Base-by-base conservation (phyloP, 202 grass and related monocot species). In the Setaria viridis region DNA sequence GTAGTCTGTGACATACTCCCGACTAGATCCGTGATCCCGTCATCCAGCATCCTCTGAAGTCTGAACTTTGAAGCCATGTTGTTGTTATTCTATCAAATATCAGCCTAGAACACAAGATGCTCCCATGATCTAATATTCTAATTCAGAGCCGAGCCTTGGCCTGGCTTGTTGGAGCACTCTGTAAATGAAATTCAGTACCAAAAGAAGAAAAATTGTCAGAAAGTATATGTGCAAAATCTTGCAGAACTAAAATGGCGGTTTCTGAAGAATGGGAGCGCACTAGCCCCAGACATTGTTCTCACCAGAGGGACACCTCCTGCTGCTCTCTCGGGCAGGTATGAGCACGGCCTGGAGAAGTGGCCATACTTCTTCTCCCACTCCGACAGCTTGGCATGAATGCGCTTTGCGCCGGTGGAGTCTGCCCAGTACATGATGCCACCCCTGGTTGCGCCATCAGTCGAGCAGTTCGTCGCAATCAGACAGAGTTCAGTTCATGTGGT, bases 351-450 rank as follows among this genome's bases (percentile, higher is more conserved):
- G 81, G 95, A 98, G 86, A 92, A 91, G 48, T 81, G 35, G 2
- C 93, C 91, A 19, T 90, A 92, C 56, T 34, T 80, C 63, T 94
- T 94, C 12, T 91, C 69, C 95, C 96, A 95, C 70, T 80, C 82
- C 70, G 87, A 68, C 82, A 98, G 79, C 78, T 85, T 98, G 50
- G 46, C 85, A 82, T 91, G 86, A 45, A 95, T 85, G 75, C 89
- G 87, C 57, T 98, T 92, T 54, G 91, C 88, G 41, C 93, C 93
- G 4, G 95, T 88, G 39, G 90, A 88, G 65, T 98, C 95, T 0
- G 93, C 93, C 95, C 95, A 98, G 35, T 91, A 75, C 88, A 98
- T 94, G 87, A 95, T 55, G 57, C 95, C 95, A 59, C 91, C 95
- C 90, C 95, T 98, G 47, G 35, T 88, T 60, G 6, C 39, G 39